Conservation (phyloP, 768 basidiomycete genomes). For the Piloderma croceum region DNA sequence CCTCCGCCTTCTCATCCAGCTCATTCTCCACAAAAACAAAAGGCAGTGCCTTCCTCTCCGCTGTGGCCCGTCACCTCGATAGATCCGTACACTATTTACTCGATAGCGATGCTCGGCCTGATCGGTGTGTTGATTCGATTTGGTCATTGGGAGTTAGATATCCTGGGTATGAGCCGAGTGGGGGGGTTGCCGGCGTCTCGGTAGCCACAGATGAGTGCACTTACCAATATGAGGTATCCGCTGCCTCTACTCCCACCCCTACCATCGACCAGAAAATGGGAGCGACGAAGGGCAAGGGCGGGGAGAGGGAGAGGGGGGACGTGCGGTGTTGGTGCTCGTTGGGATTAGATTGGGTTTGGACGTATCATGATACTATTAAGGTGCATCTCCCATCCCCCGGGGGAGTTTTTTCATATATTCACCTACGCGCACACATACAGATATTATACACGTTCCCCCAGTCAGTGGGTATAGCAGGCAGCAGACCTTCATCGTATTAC, state of each 20-base stretch:
- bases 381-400: conserved; percentile 28
- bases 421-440: conserved; percentile 32
- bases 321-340: conserved; percentile 80
- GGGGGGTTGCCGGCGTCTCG: conserved; percentile 74
- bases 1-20: too few relatives aligned
- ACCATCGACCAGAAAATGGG: conserved; percentile 18
- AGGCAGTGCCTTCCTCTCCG: conserved; percentile 51
- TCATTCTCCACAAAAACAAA: conserved; percentile 40
- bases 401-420: not conserved
- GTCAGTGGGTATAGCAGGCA: conserved; percentile 94
- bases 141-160: conserved; percentile 88
- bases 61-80: conserved; percentile 69
- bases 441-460: conserved; percentile 89
- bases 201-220: conserved; percentile 79
- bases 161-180: conserved; percentile 60
- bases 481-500: conserved; percentile 96
- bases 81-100: conserved; percentile 87
- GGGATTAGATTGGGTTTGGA: conserved; percentile 86
- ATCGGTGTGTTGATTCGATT: conserved; percentile 76
- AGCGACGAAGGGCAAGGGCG: conserved; percentile 20
- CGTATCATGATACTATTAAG: conserved; percentile 85
- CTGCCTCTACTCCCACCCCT: too few relatives aligned
- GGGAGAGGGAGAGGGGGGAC: conserved; percentile 63
- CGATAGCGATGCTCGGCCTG: conserved; percentile 82
- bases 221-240: conserved; percentile 81